Conservation (phyloP, 2,329 filamentous ascomycete species). For the Claviceps sp. region DNA sequence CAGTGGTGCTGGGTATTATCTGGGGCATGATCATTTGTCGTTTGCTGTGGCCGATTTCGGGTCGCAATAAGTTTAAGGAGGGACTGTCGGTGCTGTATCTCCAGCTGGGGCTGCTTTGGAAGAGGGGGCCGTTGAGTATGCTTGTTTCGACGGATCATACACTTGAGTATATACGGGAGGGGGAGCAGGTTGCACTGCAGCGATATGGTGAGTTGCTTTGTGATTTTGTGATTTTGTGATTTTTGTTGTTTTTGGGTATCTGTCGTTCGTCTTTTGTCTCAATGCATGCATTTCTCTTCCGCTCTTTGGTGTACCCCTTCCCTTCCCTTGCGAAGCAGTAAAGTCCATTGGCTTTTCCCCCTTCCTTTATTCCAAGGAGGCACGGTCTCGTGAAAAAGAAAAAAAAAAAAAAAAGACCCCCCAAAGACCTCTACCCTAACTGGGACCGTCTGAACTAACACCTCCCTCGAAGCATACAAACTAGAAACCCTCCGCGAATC, state of each 20-base stretch:
- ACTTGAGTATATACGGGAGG: slow-evolving; percentile 68
- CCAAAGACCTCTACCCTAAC: no score
- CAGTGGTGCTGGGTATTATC: slow-evolving; percentile 73
- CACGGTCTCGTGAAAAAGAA: no score
- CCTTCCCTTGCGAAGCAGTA: no score
- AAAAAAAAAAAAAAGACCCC: no score
- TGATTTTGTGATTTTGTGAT: no score
- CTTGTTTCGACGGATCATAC: slow-evolving; percentile 47
- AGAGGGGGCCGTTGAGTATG: slow-evolving; percentile 71
- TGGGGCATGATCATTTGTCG: slow-evolving; percentile 90
- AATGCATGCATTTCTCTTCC: no score
- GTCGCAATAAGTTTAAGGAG: slow-evolving; percentile 74
- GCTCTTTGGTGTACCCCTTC: no score
- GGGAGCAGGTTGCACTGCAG: slow-evolving; percentile 77
- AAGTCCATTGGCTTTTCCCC: no score
- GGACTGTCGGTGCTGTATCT: slow-evolving; percentile 85
- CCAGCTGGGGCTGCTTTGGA: slow-evolving; percentile 93
- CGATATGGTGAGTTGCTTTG: slow-evolving; percentile 41
- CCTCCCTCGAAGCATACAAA: slow-evolving; percentile 34
- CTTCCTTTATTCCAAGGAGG: no score
- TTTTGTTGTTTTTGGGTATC: no score
- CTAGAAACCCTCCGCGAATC: slow-evolving; percentile 60
- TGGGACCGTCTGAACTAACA: background rate
- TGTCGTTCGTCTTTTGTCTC: no score
- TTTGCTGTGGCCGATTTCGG: slow-evolving; percentile 87